Evolutionary conservation across 148 eudicot species (phyloP).

Genomic region (Vaccinium myrtillus): DNA sequence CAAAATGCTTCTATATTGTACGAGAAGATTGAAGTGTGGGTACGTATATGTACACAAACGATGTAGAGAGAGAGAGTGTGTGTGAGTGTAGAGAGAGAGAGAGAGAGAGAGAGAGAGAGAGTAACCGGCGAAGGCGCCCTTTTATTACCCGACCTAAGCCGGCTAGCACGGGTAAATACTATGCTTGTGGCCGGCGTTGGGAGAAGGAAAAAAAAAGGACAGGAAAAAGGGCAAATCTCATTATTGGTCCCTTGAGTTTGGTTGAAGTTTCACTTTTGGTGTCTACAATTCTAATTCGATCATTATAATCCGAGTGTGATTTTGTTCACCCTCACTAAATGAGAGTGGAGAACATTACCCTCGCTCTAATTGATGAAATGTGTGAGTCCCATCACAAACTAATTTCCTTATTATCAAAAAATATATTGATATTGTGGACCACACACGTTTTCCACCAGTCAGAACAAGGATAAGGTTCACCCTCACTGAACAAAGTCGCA

Average conservation of each 20-base stretch:
- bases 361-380: no score
- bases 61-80: background rate
- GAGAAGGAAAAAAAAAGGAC: background rate
- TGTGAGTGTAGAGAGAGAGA: background rate
- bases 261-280: background rate
- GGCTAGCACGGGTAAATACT: slow-evolving; percentile 11
- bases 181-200: slow-evolving; percentile 8
- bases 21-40: background rate
- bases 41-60: background rate
- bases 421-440: no score
- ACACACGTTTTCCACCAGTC: no score
- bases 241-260: background rate
- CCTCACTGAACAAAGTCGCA: no score
- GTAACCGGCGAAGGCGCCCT: slow-evolving; percentile 20
- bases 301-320: background rate
- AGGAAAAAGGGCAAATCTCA: background rate
- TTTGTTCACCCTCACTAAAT: no score
- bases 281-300: background rate
- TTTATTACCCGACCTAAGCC: slow-evolving; percentile 20
- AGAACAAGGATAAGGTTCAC: no score
- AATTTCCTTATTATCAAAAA: no score
- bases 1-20: slow-evolving; percentile 10
- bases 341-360: no score
- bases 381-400: no score
- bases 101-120: slow-evolving; percentile 7